Evolutionary conservation across 148 eudicot species (phyloP).

Genomic region (Dianthus caryophyllus): DNA sequence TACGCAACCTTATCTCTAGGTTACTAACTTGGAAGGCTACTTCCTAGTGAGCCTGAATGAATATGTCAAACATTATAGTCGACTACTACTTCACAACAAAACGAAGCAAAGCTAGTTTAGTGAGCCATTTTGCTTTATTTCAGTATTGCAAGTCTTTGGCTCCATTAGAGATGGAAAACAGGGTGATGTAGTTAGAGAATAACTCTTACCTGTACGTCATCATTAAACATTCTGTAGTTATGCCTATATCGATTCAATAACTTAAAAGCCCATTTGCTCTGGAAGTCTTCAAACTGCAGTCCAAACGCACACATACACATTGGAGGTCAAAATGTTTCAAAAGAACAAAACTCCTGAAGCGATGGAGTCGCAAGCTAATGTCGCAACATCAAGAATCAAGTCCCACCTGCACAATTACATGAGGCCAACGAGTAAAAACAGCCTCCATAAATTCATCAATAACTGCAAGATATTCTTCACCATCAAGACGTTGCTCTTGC

Average conservation of each 20-base stretch:
- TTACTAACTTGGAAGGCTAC: too few species aligned
- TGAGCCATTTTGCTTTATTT: too few species aligned
- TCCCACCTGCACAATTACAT: conserved; percentile 86
- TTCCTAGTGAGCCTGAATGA: too few species aligned
- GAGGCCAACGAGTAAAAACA: conserved; percentile 93
- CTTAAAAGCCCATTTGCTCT: conserved; percentile 98
- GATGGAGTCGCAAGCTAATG: not conserved
- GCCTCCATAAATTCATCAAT: conserved; percentile 98
- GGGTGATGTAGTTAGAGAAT: too few species aligned
- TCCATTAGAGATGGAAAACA: too few species aligned
- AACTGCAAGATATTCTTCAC: conserved; percentile 85
- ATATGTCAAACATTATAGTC: too few species aligned
- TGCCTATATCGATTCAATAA: conserved; percentile 87
- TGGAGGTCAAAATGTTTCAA: not conserved
- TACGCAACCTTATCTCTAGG: too few species aligned
- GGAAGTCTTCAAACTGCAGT: conserved; percentile 95
- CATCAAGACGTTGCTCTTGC: conserved; percentile 93
- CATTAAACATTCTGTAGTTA: conserved; percentile 92
- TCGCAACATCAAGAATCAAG: conserved; percentile 14
- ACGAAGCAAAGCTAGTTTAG: too few species aligned
- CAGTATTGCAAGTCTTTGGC: too few species aligned
- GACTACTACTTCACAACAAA: too few species aligned
- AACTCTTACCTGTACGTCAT: conserved; percentile 98
- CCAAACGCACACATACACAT: conserved; percentile 3
- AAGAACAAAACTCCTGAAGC: not conserved